These are phyloP conservation scores for Thermochaetoides thermophila DNA, from an alignment of 495 filamentous ascomycete genomes.

Conservation along the genomic window DNA sequence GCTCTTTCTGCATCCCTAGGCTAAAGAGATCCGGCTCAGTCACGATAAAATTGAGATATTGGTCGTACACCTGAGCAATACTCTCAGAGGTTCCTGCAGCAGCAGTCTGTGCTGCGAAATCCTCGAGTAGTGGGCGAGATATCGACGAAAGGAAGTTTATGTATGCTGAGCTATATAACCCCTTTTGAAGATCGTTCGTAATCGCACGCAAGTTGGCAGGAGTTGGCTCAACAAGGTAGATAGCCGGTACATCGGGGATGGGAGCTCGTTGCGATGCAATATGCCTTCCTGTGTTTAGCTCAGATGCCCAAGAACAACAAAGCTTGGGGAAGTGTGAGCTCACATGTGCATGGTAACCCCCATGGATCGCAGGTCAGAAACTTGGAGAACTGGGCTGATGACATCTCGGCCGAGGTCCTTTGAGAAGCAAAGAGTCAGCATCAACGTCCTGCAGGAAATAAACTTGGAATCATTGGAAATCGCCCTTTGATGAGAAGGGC, in stretches of 20 bases:
- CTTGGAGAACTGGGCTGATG: conserved; percentile 87
- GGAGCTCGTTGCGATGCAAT: conserved; percentile 70
- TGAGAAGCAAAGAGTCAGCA: not conserved
- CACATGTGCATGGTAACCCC: conserved; percentile 92
- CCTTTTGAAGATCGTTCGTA: conserved; percentile 71
- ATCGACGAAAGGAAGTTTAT: conserved; percentile 96
- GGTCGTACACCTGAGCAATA: conserved; percentile 87
- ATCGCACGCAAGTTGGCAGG: conserved; percentile 65
- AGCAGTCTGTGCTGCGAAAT: conserved; percentile 83
- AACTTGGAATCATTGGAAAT: not conserved
- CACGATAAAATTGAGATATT: conserved; percentile 96
- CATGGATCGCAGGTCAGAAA: conserved; percentile 81
- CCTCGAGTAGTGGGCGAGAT: conserved; percentile 81
- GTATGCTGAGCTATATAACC: conserved; percentile 85
- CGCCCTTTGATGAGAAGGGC: not conserved
- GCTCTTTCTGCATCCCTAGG: conserved; percentile 71
- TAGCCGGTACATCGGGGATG: conserved; percentile 91
- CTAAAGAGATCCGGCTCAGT: conserved; percentile 93
- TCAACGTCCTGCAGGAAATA: too few relatives aligned
- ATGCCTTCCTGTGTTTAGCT: conserved; percentile 28
- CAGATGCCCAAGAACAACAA: not conserved
- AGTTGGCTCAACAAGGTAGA: conserved; percentile 90
- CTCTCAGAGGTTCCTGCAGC: conserved; percentile 68
- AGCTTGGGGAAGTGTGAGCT: conserved; percentile 1
- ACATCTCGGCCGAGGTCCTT: conserved; percentile 48